These are phyloP conservation scores for Nemania sp. DNA, from an alignment of 2,329 filamentous ascomycete genomes.

Conservation along the genomic window DNA sequence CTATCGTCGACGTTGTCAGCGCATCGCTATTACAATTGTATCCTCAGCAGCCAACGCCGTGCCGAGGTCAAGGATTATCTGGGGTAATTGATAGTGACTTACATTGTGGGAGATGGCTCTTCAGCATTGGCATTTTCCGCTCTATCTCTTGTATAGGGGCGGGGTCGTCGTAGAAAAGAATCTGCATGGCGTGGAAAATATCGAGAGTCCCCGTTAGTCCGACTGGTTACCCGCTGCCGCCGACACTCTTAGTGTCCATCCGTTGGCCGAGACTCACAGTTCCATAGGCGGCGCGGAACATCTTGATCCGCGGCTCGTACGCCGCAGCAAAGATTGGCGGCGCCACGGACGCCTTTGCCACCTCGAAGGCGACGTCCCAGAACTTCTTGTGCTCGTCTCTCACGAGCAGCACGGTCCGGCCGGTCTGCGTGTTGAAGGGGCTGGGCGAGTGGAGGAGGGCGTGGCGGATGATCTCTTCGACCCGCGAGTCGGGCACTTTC, in stretches of 20 bases:
- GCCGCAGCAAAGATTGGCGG: background rate
- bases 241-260: background rate
- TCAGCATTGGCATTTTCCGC: constrained; percentile 3
- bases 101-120: constrained; percentile 4
- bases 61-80: no score
- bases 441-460: constrained; percentile 10
- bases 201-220: background rate
- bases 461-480: constrained; percentile 7
- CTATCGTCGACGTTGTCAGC: background rate
- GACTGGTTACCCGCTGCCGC: no score
- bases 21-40: background rate
- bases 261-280: background rate
- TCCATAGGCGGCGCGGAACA: constrained; percentile 13
- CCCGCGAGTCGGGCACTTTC: background rate
- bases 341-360: constrained; percentile 3
- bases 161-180: constrained; percentile 12
- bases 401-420: constrained; percentile 5
- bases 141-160: background rate
- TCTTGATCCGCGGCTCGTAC: constrained; percentile 7
- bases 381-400: constrained; percentile 13
- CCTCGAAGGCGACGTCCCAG: constrained; percentile 14
- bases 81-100: background rate
- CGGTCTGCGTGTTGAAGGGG: constrained; percentile 3
- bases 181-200: background rate
- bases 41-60: no score